Base-by-base conservation (phyloP, 2,329 filamentous ascomycete genomes). In the Xylariaceae sp. region DNA sequence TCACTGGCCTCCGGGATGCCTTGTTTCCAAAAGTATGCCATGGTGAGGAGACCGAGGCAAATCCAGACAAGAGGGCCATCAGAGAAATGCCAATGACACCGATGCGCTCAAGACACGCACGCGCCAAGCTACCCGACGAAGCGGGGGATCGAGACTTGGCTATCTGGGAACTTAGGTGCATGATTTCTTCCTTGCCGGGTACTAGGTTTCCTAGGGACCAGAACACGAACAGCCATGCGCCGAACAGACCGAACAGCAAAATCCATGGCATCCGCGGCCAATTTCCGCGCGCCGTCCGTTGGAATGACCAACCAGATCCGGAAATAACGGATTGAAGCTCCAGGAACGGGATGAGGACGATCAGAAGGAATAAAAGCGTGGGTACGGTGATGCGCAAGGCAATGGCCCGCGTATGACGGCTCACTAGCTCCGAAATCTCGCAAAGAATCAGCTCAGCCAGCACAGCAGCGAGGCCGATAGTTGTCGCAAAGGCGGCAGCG, bases 31-130 rank as follows among this genome's bases (percentile, higher is more conserved):
- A 89, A 1, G 82, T 89, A 63, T 95, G 87, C 89, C 90, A 95
- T 1, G 90, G 83, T 1, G 87, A 86, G 19, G 87, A 91, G 32
- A 95, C 87, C n/a, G 89, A 89, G 6, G 90, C 90, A 61, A 95
- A 95, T 0, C 90, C 90, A 6, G 89, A 89, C n/a, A 95, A 74
- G 12, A 91, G 77, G 14, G 89, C 90, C 89, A 95, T 95, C 46
- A 94, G 71, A 42, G 86, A 85, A 48, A 94, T 90, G 3, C 90
- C 90, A 54, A 95, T 89, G 38, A 95, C 85, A 11, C 89, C 90
- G 22, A 95, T 83, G 40, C 90, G 71, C 65, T 85, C 81, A 33
- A 86, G 70, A 56, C 81, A 85, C 9, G 76, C 81, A 39, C 76
- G 70, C 14, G 74, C 74, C 43, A 81, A 59, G 1, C 66, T 65